Evolutionary conservation across 176 grass and related monocot species (phyloP), one percentile per base, ranked within the genome.

Genomic region (Aegilops umbellulata): DNA sequence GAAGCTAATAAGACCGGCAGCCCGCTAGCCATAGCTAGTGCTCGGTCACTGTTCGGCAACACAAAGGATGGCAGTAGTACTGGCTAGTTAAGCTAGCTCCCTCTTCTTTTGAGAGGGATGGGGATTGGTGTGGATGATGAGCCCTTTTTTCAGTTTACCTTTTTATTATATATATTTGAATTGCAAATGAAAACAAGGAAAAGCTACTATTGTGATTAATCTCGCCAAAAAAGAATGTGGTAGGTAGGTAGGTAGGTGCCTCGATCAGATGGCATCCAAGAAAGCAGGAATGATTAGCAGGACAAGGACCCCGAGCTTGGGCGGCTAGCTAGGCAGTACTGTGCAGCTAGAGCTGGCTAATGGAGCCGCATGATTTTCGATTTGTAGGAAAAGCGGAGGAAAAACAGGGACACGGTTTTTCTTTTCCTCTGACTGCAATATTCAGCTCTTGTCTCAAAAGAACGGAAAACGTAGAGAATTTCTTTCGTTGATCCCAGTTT

Each of bases 81-180:
- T 22, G 0, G 26, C 26, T 65, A 65, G 25, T 22, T 23, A 62
- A 60, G 34, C 24, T 47, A 12, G 41, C 27, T 51, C 34, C 26
- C 60, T 65, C 61, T 77, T 55, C 61, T 85, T 85, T 85, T 85
- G 83, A 85, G 74, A 32, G 72, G 29, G 61, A 24, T 32, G 10
- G 25, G 30, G 63, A 85, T 47, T 27, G 38, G n/a, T 44, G 7
- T 10, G 66, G 66, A 74, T 74, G 73, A 76, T 65, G 32, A 26
- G 16, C 7, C 62, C 20, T 49, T 80, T 20, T 60, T 32, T 12
- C 4, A 58, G 53, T 22, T 58, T 22, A 58, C 53, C 42, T 46
- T 57, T 57, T 57, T 1, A 20, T 20, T 51, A 51, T 16, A 46
- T 58, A 58, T 58, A 58, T 58, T 22, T 58, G 42, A 11, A 14